A percentile compares a stretch with the other conserved stretches of the same genome.
Evolutionary conservation across 768 basidiomycete genomes (phyloP).

Genomic region (Cantharellus anzutake): DNA sequence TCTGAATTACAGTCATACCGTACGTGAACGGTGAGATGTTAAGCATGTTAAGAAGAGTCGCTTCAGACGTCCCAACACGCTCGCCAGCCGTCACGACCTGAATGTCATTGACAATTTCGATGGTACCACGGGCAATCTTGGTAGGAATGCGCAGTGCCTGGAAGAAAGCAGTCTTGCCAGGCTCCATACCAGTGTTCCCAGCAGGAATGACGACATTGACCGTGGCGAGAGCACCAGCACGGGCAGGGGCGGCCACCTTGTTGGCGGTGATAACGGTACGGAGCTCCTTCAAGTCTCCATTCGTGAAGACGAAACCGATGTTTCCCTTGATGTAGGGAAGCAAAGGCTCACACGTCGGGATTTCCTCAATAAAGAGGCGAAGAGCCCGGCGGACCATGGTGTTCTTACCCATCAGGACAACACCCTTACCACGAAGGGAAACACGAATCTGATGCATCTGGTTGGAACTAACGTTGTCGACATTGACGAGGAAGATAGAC

Average conservation of each 20-base stretch:
- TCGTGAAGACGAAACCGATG: slow-evolving; percentile 98
- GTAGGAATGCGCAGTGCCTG: slow-evolving; percentile 98
- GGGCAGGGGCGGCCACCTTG: slow-evolving; percentile 96
- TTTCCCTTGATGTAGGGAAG: slow-evolving; percentile 93
- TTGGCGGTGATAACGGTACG: slow-evolving; percentile 87
- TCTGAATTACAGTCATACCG: slow-evolving; percentile 96
- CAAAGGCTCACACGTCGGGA: slow-evolving; percentile 89
- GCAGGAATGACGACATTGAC: slow-evolving; percentile 83
- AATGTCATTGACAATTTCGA: slow-evolving; percentile 96
- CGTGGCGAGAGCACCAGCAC: slow-evolving; percentile 92
- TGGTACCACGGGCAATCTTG: slow-evolving; percentile 99
- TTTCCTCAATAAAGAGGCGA: slow-evolving; percentile 73
- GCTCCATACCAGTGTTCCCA: slow-evolving; percentile 99
- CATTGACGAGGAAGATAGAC: slow-evolving; percentile 97
- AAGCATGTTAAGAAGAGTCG: slow-evolving; percentile 97
- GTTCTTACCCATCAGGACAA: slow-evolving; percentile 99
- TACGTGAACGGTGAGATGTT: slow-evolving; percentile 99
- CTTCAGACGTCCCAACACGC: slow-evolving; percentile 93
- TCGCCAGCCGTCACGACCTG: slow-evolving; percentile 84
- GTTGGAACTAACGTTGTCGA: slow-evolving; percentile 99
- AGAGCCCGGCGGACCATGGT: slow-evolving; percentile 99
- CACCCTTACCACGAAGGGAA: slow-evolving; percentile 86
- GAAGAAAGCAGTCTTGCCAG: slow-evolving; percentile 99
- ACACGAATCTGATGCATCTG: slow-evolving; percentile 98
- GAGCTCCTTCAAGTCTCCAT: slow-evolving; percentile 78